Percentiles rank a stretch among this genome's conserved stretches.
Conservation (phyloP, 768 basidiomycete genomes). For the Nidularia pulvinata region DNA sequence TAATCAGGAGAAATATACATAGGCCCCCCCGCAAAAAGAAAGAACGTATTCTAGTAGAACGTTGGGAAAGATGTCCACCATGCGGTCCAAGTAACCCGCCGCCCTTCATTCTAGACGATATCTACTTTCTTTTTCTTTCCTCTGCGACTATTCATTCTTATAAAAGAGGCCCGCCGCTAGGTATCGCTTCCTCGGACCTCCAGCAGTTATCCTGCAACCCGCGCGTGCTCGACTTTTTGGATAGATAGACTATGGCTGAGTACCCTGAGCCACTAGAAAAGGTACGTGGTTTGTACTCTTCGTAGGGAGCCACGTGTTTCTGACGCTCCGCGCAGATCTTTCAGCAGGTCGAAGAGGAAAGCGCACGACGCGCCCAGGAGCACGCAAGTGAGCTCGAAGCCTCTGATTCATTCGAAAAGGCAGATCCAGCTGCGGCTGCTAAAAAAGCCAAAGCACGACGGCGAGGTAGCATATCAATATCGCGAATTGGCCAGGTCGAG, state of each 20-base stretch:
- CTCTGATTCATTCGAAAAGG: slow-evolving; percentile 5
- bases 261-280: slow-evolving; percentile 28
- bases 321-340: slow-evolving; percentile 46
- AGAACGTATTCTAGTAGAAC: neutral
- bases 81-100: slow-evolving; percentile 1
- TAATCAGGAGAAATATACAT: neutral
- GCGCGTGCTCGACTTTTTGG: too few species aligned
- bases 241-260: slow-evolving; percentile 12
- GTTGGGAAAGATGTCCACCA: slow-evolving; percentile 1
- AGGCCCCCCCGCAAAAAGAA: neutral
- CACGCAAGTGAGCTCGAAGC: slow-evolving; percentile 15
- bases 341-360: slow-evolving; percentile 56
- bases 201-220: too few species aligned
- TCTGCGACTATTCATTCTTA: too few species aligned
- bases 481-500: slow-evolving; percentile 59
- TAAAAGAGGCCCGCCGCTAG: too few species aligned
- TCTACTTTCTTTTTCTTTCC: too few species aligned
- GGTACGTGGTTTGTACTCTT: slow-evolving; percentile 9
- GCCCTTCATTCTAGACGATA: neutral
- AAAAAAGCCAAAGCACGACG: slow-evolving; percentile 31
- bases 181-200: too few species aligned
- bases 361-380: slow-evolving; percentile 44
- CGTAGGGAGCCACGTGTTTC: neutral
- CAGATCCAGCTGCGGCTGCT: slow-evolving; percentile 11
- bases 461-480: slow-evolving; percentile 55